phyloP scores from a whole-genome alignment of 2,329 filamentous ascomycete genomes.

The Monosporascus sp. region DNA sequence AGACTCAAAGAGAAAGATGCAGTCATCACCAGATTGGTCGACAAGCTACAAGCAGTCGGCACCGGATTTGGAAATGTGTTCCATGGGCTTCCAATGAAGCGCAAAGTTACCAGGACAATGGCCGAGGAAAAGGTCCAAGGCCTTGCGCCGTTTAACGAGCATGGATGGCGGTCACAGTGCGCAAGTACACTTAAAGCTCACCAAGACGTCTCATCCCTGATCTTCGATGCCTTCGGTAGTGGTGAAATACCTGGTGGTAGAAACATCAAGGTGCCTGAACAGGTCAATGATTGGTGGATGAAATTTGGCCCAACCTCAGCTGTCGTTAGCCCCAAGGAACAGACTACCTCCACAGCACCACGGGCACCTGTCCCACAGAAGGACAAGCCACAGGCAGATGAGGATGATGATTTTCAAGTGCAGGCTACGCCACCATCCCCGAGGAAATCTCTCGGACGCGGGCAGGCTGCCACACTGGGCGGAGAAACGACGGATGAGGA shows the following conservation, averaged over 20 bases:
- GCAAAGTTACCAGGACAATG: slow-evolving; percentile 36
- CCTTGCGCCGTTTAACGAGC: slow-evolving; percentile 42
- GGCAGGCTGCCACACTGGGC: slow-evolving; percentile 1
- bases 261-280: slow-evolving; percentile 26
- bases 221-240: slow-evolving; percentile 37
- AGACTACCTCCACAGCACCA: slow-evolving; percentile 6
- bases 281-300: slow-evolving; percentile 46
- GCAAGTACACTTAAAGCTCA: slow-evolving; percentile 17
- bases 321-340: slow-evolving; percentile 12
- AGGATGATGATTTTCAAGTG: slow-evolving; percentile 47
- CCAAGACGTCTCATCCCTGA: slow-evolving; percentile 30
- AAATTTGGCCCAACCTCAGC: slow-evolving; percentile 29
- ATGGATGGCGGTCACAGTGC: slow-evolving; percentile 32
- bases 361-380: slow-evolving; percentile 10
- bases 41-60: slow-evolving; percentile 49
- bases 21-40: slow-evolving; percentile 44
- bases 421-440: slow-evolving; percentile 41
- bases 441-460: slow-evolving; percentile 15
- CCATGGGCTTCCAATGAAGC: slow-evolving; percentile 42
- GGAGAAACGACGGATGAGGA: slow-evolving; percentile 15
- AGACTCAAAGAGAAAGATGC: slow-evolving; percentile 46
- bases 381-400: slow-evolving; percentile 17
- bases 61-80: slow-evolving; percentile 50
- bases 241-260: slow-evolving; percentile 26
- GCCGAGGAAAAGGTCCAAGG: slow-evolving; percentile 47